Conservation (phyloP, 2,329 filamentous ascomycete species). For the Diaporthe vaccinii region DNA sequence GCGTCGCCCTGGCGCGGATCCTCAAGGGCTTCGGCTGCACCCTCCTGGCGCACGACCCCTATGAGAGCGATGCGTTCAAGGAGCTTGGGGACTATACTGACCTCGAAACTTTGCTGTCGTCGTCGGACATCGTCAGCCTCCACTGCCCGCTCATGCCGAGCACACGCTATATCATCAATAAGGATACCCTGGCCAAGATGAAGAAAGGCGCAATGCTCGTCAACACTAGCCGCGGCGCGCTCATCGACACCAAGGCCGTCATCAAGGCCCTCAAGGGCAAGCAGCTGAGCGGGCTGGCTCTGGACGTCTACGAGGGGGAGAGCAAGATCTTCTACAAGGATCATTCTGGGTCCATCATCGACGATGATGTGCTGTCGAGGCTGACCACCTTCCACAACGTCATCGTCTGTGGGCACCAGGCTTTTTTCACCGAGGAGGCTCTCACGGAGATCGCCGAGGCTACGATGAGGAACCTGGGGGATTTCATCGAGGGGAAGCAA, state of each 20-base stretch:
- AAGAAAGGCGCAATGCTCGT: constrained; percentile 73
- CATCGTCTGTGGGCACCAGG: constrained; percentile 76
- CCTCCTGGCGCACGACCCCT: constrained; percentile 73
- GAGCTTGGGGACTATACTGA: constrained; percentile 64
- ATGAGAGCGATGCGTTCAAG: constrained; percentile 61
- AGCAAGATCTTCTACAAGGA: constrained; percentile 75
- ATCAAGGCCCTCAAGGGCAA: constrained; percentile 71
- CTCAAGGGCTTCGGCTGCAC: constrained; percentile 75
- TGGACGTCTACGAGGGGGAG: constrained; percentile 79
- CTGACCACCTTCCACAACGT: constrained; percentile 78
- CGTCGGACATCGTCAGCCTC: constrained; percentile 73
- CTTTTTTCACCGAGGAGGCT: constrained; percentile 77
- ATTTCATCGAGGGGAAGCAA: constrained; percentile 53
- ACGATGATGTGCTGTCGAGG: constrained; percentile 76
- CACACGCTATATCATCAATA: constrained; percentile 73
- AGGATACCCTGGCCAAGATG: constrained; percentile 65
- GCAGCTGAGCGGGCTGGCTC: constrained; percentile 72
- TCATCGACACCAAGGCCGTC: constrained; percentile 72
- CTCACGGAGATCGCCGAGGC: constrained; percentile 73
- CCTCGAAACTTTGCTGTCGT: constrained; percentile 67
- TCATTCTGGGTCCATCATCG: constrained; percentile 72
- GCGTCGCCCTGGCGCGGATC: constrained; percentile 71
- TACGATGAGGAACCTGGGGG: constrained; percentile 69
- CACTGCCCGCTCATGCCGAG: constrained; percentile 74
- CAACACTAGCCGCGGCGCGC: constrained; percentile 76